Evolutionary conservation across 2,329 filamentous ascomycete species (phyloP).

Genomic region (Simplicillium aogashimaense): DNA sequence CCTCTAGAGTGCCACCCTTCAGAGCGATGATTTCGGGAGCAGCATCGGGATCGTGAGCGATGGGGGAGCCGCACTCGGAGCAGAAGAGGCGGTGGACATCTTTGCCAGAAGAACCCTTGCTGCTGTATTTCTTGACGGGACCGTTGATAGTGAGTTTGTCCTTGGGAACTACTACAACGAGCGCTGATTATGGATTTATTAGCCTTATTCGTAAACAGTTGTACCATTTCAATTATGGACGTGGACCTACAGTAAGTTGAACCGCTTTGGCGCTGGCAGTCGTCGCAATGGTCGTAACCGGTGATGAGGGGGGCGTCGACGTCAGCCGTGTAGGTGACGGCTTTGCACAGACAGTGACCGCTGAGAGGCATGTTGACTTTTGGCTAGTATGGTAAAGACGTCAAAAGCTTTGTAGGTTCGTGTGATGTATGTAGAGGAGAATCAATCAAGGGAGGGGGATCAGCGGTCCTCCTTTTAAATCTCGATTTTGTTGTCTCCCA

Average conservation of each 20-base stretch:
- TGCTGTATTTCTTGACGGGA: slow-evolving; percentile 54
- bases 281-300: slow-evolving; percentile 63
- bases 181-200: slow-evolving; percentile 31
- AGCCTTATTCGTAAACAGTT: neutral
- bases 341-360: slow-evolving; percentile 63
- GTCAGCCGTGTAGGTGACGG: slow-evolving; percentile 56
- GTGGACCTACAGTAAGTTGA: slow-evolving; percentile 53
- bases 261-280: slow-evolving; percentile 61
- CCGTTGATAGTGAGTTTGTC: slow-evolving; percentile 54
- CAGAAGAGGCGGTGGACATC: slow-evolving; percentile 60
- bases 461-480: too few relatives aligned
- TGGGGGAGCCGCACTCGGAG: slow-evolving; percentile 58
- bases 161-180: slow-evolving; percentile 57
- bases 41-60: slow-evolving; percentile 61
- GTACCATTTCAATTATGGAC: neutral
- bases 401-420: too few relatives aligned
- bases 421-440: neutral
- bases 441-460: neutral
- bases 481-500: too few relatives aligned
- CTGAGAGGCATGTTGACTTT: slow-evolving; percentile 45
- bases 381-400: too few relatives aligned
- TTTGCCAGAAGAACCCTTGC: slow-evolving; percentile 50
- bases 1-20: slow-evolving; percentile 55
- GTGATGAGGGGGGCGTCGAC: slow-evolving; percentile 41
- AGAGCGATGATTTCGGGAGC: slow-evolving; percentile 60